Base-by-base conservation (phyloP, 176 grass and related monocot genomes). In the Avena sativa region DNA sequence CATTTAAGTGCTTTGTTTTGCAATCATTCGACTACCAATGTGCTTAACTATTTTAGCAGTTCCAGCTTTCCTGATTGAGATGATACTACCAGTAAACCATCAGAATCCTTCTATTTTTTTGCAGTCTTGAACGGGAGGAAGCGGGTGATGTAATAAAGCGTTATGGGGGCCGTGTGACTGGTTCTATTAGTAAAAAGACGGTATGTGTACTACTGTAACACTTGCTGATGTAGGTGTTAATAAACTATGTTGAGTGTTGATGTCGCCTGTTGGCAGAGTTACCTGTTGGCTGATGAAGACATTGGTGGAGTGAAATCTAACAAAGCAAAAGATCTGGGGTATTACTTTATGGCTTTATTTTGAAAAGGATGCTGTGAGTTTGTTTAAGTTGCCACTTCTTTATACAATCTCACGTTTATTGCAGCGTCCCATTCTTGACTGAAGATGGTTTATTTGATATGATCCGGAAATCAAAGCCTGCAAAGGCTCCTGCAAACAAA, bases 381-480 rank as follows among this genome's bases (percentile, higher is more conserved):
- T n/a, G 15, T 72, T 38, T 61, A 40, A 66, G 5, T 71, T 86
- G 50, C 6, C 21, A 80, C 64, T 84, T 84, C 58, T 83, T 90
- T 74, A 87, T 73, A 38, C 10, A 44, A 85, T 25, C n/a, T 64
- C 28, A 82, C 36, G 17, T 71, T 63, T 94, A 17, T 89, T 88
- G 79, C 83, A 99, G 97, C 8, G 48, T 93, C 43, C 92, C 89
- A 19, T 94, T 99, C 86, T 86, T 99, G 83, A 97, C 90, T 49
- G 94, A 99, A 87, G 94, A 99, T 97, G 92, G 89, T 68, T 93
- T 99, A 81, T 97, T 99, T 79, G 97, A 99, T 90, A 89, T 92
- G 91, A 97, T 99, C 26, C 89, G 82, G 77, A 97, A 95, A 91
- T 97, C 94, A 79, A 94, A 92, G 63, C 90, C 92, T 89, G 81